Base-by-base conservation (phyloP, 2,329 filamentous ascomycete species). In the Aspergillus calidoustus region DNA sequence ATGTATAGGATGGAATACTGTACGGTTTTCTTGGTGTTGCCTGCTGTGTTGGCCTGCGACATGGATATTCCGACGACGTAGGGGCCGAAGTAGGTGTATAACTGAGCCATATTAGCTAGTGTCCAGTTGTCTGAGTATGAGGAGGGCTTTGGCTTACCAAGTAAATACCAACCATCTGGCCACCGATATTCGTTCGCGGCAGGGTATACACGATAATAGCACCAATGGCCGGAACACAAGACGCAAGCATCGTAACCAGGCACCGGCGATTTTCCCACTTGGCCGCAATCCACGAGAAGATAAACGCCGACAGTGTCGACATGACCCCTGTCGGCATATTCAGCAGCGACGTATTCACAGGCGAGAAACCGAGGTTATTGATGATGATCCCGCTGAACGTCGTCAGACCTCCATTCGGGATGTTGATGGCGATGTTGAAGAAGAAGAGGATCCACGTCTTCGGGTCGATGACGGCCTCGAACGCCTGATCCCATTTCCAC, bases 1-100 rank as follows among this genome's bases (percentile, higher is more conserved):
- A 81, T 75, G 43, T 75, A 75, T 3, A 79, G 68, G 25, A 79
- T 73, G 25, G 75, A 74, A 57, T 76, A 78, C 13, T 76, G 70
- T 6, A 79, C 69, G 17, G 71, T 74, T 59, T 80, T 80, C 68
- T 80, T 81, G n/a, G 78, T 79, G 57, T 75, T 67, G 6, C 74
- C 75, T 30, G 74, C 72, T 0, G 72, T 75, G 59, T 77, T 77
- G 25, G 74, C 74, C 55, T 72, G 71, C 17, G 65, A 64, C 38
- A 75, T 62, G 22, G 70, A 72, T 46, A 73, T 59, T n/a, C 62
- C 62, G 11, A 74, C 64, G 7, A 74, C 69, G 51, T 75, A 74
- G 23, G 70, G 72, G 1, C 69, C 74, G 47, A 74, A 79, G 53
- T 80, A 80, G 46, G 77, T 78, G 65, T 79, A 79, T 49, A 77